A percentile compares a stretch with the other conserved stretches of the same genome.
Conservation (phyloP, 208 protist genomes). For the Acanthamoeba rhysodes region DNA sequence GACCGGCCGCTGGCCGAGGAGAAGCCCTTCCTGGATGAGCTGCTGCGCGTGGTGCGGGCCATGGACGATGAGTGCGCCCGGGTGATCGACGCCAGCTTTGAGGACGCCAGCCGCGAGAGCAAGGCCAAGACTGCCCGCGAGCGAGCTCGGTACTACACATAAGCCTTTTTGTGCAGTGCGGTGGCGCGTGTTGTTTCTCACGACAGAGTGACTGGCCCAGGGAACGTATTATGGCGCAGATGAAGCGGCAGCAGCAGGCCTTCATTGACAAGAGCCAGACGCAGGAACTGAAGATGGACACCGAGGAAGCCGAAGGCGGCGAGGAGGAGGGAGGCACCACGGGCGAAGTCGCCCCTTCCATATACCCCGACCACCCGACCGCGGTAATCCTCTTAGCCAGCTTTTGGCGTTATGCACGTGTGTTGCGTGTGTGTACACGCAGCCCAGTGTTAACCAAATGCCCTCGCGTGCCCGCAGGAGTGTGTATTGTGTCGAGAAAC, state of each 20-base stretch:
- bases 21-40: background rate
- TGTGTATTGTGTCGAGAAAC: slow-evolving; percentile 10
- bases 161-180: too few relatives aligned
- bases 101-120: background rate
- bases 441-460: background rate
- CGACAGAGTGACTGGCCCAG: background rate
- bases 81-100: slow-evolving; percentile 29
- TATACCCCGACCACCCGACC: background rate
- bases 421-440: background rate
- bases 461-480: background rate
- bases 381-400: background rate
- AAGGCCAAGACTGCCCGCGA: slow-evolving; percentile 39
- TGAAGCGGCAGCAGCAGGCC: slow-evolving; percentile 33
- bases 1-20: background rate
- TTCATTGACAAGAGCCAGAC: slow-evolving; percentile 32
- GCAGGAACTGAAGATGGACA: background rate
- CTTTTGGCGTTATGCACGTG: background rate
- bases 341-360: background rate
- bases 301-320: background rate
- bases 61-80: slow-evolving; percentile 20
- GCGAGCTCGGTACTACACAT: background rate
- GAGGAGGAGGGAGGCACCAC: background rate
- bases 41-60: background rate
- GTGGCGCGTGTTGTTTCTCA: background rate
- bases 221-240: slow-evolving; percentile 41